Base-by-base conservation (phyloP, 2,329 filamentous ascomycete species). In the Simplicillium aogashimaense region DNA sequence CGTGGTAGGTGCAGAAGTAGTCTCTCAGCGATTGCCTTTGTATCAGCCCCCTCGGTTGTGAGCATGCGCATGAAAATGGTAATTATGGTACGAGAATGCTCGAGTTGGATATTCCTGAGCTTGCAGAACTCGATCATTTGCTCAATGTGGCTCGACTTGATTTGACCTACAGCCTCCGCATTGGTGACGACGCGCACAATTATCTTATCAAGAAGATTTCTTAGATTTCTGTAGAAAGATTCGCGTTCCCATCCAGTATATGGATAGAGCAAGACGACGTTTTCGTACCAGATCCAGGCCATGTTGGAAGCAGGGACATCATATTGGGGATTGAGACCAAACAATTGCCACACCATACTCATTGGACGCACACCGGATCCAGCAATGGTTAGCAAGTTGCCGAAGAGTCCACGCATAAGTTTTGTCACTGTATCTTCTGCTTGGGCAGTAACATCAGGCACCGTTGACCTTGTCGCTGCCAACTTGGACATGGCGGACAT, bases 301-400 rank as follows among this genome's bases (percentile, higher is more conserved):
- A 33, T 25, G 13, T 41, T 36, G 18, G 35, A 45, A 12, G 20
- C 39, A 11, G 47, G 47, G 31, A 47, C 35, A 17, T 47, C 43
- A 29, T 41, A 41, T 20, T 40, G 35, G 14, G 46, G 37, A 11
- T 42, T 31, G 16, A 28, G 7, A 3, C 46, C 45, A 37, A 48
- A 44, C 2, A 48, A 43, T 35, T 49, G 45, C 47, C 43, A 49
- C 37, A 45, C 42, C 43, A 49, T 45, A 37, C 47, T 49, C 35
- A 45, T 36, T 15, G 46, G 46, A 12, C 42, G 41, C 30, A 47
- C 46, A 17, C 44, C 45, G 1, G 46, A 48, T 25, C 44, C 46
- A 15, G 46, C 46, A 12, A 44, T 40, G 5, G 46, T 48, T 35
- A 48, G 13, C 13, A 48, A 29, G 34, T 48, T 48, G n/a, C 46